Base-by-base conservation (phyloP, 1,284 basidiomycete genomes). In the Apiotrichum montevideense region DNA sequence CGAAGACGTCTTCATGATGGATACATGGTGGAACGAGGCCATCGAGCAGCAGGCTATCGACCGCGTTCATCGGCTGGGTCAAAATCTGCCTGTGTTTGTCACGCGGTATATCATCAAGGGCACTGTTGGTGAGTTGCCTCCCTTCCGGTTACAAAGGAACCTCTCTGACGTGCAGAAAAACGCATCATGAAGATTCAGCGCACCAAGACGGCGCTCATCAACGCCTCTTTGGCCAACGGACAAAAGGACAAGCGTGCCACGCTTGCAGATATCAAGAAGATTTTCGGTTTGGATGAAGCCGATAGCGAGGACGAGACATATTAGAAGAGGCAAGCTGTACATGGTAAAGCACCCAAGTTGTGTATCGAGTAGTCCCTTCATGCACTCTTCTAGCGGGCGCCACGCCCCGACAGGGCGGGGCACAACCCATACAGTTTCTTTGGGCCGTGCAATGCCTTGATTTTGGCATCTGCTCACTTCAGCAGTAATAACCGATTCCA, bases 21-120 rank as follows among this genome's bases (percentile, higher is more conserved):
- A 95, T 66, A 93, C 90, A 61, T 94, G 90, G 90, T 95, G 90
- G 90, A 94, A 93, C 71, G 84, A 89, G 32, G 90, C 90, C 0
- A 87, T 83, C 21, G 91, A 94, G 74, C 87, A 87, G 63, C 92
- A 96, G 81, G 91, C 80, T 1, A 78, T 79, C 48, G 80, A 82
- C 63, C 77, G 80, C 41, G 88, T 89, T 61, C 63, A 79, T 63
- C 65, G 69, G 9, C 56, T 80, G 34, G 71, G 73, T 0, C 63
- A 69, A 29, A 64, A 62, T 51, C 71, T 65, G 64, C 64, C 87
- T 0, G 95, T 98, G 15, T 87, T 87, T 63, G 92, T 96, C 35
- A 92, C 87, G 55, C 88, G 95, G 55, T 94, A 92, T 73, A 87
- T 97, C 60, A 78, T 83, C 58, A 75, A 79, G 48, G 72, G 80